Evolutionary conservation across 2,329 filamentous ascomycete species (phyloP).

Genomic region (Beauveria pseudobassiana): DNA sequence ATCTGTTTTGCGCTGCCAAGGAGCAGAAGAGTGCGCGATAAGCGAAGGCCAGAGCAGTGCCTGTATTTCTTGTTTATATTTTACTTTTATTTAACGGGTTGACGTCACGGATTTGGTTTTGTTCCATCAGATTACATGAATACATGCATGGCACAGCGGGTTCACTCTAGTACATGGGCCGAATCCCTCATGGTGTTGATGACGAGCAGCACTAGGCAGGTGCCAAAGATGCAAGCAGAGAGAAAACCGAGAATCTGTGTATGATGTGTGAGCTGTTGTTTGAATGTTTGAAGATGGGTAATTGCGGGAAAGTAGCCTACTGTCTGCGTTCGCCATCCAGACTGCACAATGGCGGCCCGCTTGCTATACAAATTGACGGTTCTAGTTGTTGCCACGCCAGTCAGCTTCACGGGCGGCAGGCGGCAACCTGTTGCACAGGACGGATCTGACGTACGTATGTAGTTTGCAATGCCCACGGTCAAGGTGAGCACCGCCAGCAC

Average conservation of each 20-base stretch:
- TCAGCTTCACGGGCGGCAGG: not conserved
- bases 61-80: not conserved
- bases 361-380: constrained; percentile 74
- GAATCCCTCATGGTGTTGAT: constrained; percentile 21
- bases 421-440: not conserved
- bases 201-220: constrained; percentile 56
- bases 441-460: constrained; percentile 53
- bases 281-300: not conserved
- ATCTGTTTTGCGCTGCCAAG: constrained; percentile 55
- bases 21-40: constrained; percentile 22
- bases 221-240: constrained; percentile 54
- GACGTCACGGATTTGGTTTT: not conserved
- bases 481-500: constrained; percentile 70
- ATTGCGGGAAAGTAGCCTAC: constrained; percentile 37
- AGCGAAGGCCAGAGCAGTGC: not conserved
- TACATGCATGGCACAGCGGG: not conserved
- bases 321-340: constrained; percentile 84
- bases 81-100: not conserved
- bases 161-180: not conserved
- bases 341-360: constrained; percentile 78
- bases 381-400: constrained; percentile 23
- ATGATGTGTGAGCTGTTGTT: not conserved
- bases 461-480: constrained; percentile 72
- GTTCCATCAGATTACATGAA: not conserved
- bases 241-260: constrained; percentile 53